A percentile compares a stretch with the other conserved stretches of the same genome.
These are phyloP conservation scores for Dalechampia spathulata DNA, from an alignment of 441 rosid genomes.

Conservation along the genomic window DNA sequence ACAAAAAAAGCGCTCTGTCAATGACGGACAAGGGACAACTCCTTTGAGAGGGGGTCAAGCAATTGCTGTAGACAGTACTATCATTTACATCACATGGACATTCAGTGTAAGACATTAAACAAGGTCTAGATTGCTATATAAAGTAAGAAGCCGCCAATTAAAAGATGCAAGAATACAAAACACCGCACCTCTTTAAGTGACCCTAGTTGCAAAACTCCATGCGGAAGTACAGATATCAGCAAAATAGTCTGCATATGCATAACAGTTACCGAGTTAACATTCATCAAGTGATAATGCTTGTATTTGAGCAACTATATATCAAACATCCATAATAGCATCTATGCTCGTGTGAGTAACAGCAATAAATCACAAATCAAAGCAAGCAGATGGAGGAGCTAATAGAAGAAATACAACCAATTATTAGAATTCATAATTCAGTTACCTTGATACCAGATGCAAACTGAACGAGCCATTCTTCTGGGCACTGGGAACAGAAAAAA, in stretches of 20 bases:
- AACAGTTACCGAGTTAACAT: slow-evolving; percentile 5
- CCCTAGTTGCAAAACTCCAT: slow-evolving; percentile 66
- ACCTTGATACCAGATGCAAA: slow-evolving; percentile 58
- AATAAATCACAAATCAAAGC: not conserved
- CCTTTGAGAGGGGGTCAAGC: too few species aligned
- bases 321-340: not conserved
- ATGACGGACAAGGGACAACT: too few species aligned
- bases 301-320: not conserved
- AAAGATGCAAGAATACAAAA: slow-evolving; percentile 1
- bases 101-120: not conserved
- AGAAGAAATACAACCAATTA: not conserved
- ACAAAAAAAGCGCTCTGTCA: too few species aligned
- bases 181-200: slow-evolving; percentile 41
- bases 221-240: slow-evolving; percentile 50
- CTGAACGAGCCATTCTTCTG: slow-evolving; percentile 62
- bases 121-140: not conserved
- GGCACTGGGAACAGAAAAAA: slow-evolving; percentile 34
- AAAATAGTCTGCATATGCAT: slow-evolving; percentile 46
- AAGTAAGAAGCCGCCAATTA: slow-evolving; percentile 1
- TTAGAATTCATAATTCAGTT: slow-evolving; percentile 14
- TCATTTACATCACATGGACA: too few species aligned
- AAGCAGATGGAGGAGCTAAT: not conserved
- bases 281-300: not conserved
- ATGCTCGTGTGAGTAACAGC: not conserved
- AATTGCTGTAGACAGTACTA: too few species aligned